Percentiles rank a stretch among this genome's conserved stretches.
Evolutionary conservation across 2,329 filamentous ascomycete genomes (phyloP).

Genomic region (Falciphora oryzae): DNA sequence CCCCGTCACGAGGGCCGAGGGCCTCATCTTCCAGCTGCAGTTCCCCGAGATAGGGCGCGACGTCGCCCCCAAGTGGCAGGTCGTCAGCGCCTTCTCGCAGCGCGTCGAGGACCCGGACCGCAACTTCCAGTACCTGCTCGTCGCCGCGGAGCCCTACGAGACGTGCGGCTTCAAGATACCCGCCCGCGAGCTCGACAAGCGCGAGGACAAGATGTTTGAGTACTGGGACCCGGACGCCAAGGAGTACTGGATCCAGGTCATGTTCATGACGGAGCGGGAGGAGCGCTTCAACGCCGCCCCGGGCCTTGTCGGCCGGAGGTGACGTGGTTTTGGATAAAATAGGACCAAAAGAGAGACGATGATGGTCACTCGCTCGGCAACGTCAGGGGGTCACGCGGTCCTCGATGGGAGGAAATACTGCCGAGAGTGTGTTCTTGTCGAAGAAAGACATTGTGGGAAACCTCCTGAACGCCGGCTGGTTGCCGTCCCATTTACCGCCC

Average conservation of each 20-base stretch:
- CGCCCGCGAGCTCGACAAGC: slow-evolving; percentile 83
- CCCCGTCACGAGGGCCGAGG: slow-evolving; percentile 79
- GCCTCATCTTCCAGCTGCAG: slow-evolving; percentile 91
- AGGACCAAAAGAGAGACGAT: neutral
- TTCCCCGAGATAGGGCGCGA: slow-evolving; percentile 83
- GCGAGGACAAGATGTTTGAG: slow-evolving; percentile 81
- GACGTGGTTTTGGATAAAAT: slow-evolving; percentile 12
- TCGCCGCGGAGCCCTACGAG: slow-evolving; percentile 97
- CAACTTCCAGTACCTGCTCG: slow-evolving; percentile 87
- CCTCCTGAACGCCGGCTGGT: too few relatives aligned
- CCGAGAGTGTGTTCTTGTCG: too few relatives aligned
- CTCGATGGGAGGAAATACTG: neutral
- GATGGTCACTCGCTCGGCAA: too few relatives aligned
- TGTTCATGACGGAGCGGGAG: slow-evolving; percentile 98
- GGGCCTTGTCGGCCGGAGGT: slow-evolving; percentile 47
- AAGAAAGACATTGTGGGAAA: too few relatives aligned
- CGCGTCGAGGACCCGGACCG: slow-evolving; percentile 92
- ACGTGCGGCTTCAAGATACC: slow-evolving; percentile 96
- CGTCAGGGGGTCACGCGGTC: too few relatives aligned
- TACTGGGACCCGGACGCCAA: slow-evolving; percentile 96
- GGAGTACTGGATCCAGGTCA: slow-evolving; percentile 95
- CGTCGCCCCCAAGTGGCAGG: slow-evolving; percentile 75
- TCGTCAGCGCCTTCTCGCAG: slow-evolving; percentile 98
- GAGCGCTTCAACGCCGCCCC: slow-evolving; percentile 72
- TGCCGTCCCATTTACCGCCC: too few relatives aligned